Percentiles rank a stretch among this genome's conserved stretches.
Conservation (phyloP, 1,284 basidiomycete genomes). For the Apiotrichum gracile region DNA sequence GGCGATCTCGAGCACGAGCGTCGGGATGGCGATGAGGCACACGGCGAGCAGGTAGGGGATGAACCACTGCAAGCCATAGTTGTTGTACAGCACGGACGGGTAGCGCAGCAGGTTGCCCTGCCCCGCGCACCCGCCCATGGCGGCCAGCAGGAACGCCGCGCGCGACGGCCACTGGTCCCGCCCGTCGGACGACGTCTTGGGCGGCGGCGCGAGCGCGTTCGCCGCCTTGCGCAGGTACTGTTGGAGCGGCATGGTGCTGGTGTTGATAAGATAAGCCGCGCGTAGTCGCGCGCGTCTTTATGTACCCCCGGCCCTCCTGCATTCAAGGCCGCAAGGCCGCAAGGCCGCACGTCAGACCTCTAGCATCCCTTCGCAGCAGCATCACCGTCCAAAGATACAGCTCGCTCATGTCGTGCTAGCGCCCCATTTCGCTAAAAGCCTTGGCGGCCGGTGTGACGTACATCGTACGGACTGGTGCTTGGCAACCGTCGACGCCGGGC, state of each 20-base stretch:
- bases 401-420: too few species aligned
- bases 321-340: too few species aligned
- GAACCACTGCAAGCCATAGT: slow-evolving; percentile 27
- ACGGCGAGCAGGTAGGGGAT: slow-evolving; percentile 25
- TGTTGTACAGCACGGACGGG: slow-evolving; percentile 25
- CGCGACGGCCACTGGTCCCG: slow-evolving; percentile 25
- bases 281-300: too few species aligned
- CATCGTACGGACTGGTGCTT: too few species aligned
- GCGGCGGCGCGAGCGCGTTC: slow-evolving; percentile 15
- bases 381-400: too few species aligned
- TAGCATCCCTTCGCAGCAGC: too few species aligned
- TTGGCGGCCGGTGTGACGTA: too few species aligned
- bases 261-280: too few species aligned
- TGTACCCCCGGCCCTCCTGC: too few species aligned
- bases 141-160: slow-evolving; percentile 22
- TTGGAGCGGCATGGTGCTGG: slow-evolving; percentile 4
- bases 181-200: slow-evolving; percentile 15
- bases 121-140: slow-evolving; percentile 26
- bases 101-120: slow-evolving; percentile 24
- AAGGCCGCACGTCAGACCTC: too few species aligned
- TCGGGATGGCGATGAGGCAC: slow-evolving; percentile 20
- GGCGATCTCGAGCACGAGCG: slow-evolving; percentile 20
- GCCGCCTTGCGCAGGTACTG: background rate
- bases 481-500: too few species aligned
- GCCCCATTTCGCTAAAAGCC: too few species aligned